A percentile compares a stretch with the other conserved stretches of the same genome.
phyloP scores from a whole-genome alignment of 2,329 filamentous ascomycete species.

The Stemphylium beticola region DNA sequence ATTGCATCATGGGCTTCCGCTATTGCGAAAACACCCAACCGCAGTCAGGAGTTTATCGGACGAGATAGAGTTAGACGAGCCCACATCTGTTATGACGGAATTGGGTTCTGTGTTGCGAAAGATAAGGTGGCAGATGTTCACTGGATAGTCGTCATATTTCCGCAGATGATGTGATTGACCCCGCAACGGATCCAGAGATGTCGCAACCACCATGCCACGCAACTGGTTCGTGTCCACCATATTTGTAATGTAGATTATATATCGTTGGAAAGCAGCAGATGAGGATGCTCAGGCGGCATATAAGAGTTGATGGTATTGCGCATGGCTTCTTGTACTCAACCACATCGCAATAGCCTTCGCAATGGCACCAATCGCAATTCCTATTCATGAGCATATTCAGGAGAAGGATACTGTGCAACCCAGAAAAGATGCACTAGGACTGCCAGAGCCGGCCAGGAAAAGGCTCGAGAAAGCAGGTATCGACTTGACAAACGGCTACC shows the following conservation, averaged over 20 bases:
- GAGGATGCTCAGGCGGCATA: conserved; percentile 13
- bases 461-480: conserved; percentile 72
- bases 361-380: conserved; percentile 66
- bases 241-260: conserved; percentile 20
- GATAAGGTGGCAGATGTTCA: conserved; percentile 34
- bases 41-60: neutral
- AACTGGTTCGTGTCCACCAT: neutral
- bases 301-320: conserved; percentile 17
- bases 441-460: conserved; percentile 63
- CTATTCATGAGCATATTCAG: conserved; percentile 55
- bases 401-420: conserved; percentile 65
- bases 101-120: conserved; percentile 4
- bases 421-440: conserved; percentile 67
- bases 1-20: conserved; percentile 30
- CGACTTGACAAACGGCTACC: conserved; percentile 73
- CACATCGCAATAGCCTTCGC: conserved; percentile 17
- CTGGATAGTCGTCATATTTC: conserved; percentile 40
- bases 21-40: neutral
- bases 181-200: conserved; percentile 35
- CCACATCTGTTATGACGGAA: neutral
- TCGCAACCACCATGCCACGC: conserved; percentile 13
- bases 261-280: conserved; percentile 5
- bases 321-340: neutral
- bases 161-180: conserved; percentile 46
- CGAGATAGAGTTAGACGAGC: neutral